Evolutionary conservation across 1,284 basidiomycete species (phyloP), one percentile per base, ranked within the genome.

Genomic region (Trichosporon ovoides): DNA sequence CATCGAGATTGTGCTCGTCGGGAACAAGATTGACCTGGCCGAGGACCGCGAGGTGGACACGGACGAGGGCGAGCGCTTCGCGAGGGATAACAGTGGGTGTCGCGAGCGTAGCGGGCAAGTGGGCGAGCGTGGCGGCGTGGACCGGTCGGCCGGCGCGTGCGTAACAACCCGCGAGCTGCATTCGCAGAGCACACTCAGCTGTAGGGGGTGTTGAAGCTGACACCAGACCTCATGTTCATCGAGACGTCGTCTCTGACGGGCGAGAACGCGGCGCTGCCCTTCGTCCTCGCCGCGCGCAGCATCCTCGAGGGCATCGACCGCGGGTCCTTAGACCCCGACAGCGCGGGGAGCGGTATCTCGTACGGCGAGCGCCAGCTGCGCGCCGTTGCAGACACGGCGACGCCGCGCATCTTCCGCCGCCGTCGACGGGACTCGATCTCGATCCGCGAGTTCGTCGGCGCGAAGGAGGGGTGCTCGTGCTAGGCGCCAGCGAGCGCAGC

Each of bases 31-130:
- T 13, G 95, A 98, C 73, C 82, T 85, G 63, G 94, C 96, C 66
- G 93, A 96, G 56, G 91, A 97, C 48, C 81, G 95, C 53, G 89
- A 98, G 74, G 93, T 98, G 20, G 90, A 94, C 67, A 95, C 89
- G 84, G 82, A 87, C 18, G 95, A 98, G 78, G 95, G 91, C 9
- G 91, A 89, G 70, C 82, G 84, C 70, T 98, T 92, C 91, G 95
- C 95, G 22, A 87, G 91, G 56, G 90, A 94, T 74, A 91, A 98
- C 72, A 88, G 91, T 91, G 50, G 60, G 77, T 71, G n/a, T 20
- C 46, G 9, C 14, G 12, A 18, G 3, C 9, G 40, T 14, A 3
- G 16, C 1, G 16, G 9, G 53, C 14, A 14, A n/a, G n/a, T n/a
- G n/a, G n/a, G n/a, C n/a, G n/a, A n/a, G n/a, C n/a, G n/a, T n/a